Evolutionary conservation across 345 rosid genomes (phyloP), one percentile per base, ranked within the genome.

Genomic region (Salix suchowensis): DNA sequence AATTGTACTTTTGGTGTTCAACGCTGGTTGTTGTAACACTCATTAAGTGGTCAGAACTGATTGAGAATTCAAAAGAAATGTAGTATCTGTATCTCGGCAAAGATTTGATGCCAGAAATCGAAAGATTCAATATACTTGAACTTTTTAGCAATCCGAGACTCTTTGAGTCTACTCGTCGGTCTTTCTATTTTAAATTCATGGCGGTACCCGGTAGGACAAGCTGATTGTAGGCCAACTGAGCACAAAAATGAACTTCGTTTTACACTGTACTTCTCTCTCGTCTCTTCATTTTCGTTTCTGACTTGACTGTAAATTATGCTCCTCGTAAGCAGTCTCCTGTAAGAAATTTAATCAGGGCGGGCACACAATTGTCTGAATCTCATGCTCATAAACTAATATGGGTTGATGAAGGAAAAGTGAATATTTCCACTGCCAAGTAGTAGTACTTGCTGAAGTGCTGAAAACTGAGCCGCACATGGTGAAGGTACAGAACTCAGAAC

Each of bases 11-110:
- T 7, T 55, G 62, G 16, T 65, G 65, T 24, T 14, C 9, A 42
- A 71, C 4, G 68, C 52, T 50, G 50, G 75, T n/a, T 54, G 82
- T 70, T 84, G 76, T 69, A 81, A 73, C 74, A 71, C 36, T 32
- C n/a, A 68, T 68, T 30, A 48, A 32, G 58, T 76, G 62, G 75
- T 39, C 62, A 65, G 67, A 28, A 69, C 74, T 62, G 75, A 66
- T 72, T 28, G 68, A 26, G 55, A 73, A 74, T 30, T 68, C 64
- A 30, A 73, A 37, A 36, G 65, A 55, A 73, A 39, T 78, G 76
- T 78, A 66, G 65, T 52, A 36, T 77, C 46, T 71, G 55, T 72
- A 40, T 68, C 24, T 39, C 40, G 73, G 60, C 67, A 42, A 40
- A 46, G n/a, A 61, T 24, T 55, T 10, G 32, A 21, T 26, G n/a